Conservation (phyloP, 2,329 filamentous ascomycete species). For the Diaporthe sp. region DNA sequence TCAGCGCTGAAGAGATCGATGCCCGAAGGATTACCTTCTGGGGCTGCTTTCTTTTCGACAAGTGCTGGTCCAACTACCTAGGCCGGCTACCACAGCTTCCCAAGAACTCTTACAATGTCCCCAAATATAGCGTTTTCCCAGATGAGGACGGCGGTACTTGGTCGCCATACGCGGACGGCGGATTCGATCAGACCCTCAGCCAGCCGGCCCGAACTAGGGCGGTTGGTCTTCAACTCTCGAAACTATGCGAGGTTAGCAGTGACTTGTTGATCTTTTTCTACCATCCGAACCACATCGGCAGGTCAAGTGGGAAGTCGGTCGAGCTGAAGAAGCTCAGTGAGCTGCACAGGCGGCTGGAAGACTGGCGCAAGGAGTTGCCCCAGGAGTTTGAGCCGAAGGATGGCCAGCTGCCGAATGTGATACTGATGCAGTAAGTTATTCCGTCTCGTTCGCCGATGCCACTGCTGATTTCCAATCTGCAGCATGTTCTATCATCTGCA, state of each 20-base stretch:
- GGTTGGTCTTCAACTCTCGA: conserved; percentile 82
- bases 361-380: conserved; percentile 87
- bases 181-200: conserved; percentile 75
- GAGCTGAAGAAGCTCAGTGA: conserved; percentile 95
- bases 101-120: conserved; percentile 81
- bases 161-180: conserved; percentile 89
- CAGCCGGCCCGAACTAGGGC: conserved; percentile 88
- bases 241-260: conserved; percentile 91
- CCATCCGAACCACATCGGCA: conserved; percentile 76
- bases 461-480: conserved; percentile 11
- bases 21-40: conserved; percentile 93
- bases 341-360: conserved; percentile 87
- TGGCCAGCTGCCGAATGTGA: conserved; percentile 86
- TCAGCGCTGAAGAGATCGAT: conserved; percentile 87
- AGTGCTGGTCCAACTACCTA: conserved; percentile 98
- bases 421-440: conserved; percentile 80
- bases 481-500: conserved; percentile 99
- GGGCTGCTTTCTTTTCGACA: conserved; percentile 98
- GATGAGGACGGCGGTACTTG: conserved; percentile 87
- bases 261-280: conserved; percentile 93
- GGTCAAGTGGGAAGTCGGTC: conserved; percentile 77
- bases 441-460: background rate
- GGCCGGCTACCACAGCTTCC: conserved; percentile 90
- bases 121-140: conserved; percentile 91
- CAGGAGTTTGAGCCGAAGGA: conserved; percentile 90